Evolutionary conservation across 176 grass and related monocot genomes (phyloP).

Genomic region (Rhynchospora breviuscula): DNA sequence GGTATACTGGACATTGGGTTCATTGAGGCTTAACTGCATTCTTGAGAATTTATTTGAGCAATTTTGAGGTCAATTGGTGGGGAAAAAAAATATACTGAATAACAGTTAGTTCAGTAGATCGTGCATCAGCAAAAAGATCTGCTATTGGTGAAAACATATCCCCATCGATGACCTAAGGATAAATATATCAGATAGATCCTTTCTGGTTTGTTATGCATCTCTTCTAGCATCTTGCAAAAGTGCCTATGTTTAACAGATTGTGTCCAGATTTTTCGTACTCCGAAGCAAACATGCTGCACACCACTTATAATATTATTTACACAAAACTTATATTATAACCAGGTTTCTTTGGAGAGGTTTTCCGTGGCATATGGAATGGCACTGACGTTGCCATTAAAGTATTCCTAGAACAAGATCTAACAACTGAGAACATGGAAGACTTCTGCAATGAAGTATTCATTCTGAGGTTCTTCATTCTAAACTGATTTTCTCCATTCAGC

Average conservation of each 20-base stretch:
- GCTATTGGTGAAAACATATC: neutral
- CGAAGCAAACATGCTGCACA: neutral
- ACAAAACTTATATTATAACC: conserved; percentile 4
- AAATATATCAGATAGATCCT: neutral
- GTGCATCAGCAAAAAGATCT: neutral
- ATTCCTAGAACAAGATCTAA: conserved; percentile 97
- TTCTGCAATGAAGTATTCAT: conserved; percentile 99
- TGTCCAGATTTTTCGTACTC: neutral
- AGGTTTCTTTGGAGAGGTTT: conserved; percentile 99
- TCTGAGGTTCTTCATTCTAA: conserved; percentile 48
- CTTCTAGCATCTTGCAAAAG: neutral
- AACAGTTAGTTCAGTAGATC: neutral
- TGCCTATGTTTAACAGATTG: neutral
- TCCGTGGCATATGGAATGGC: conserved; percentile 98
- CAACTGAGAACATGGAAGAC: conserved; percentile 99
- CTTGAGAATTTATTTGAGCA: neutral
- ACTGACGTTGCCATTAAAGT: conserved; percentile 99
- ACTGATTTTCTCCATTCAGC: neutral
- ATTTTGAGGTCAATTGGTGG: neutral
- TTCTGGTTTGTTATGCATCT: neutral
- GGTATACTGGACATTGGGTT: neutral
- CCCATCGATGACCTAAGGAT: neutral
- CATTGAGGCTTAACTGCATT: neutral
- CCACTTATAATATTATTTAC: neutral
- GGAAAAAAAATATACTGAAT: neutral